A percentile compares a stretch with the other conserved stretches of the same genome.
These are phyloP conservation scores for Berberis thunbergii DNA, from an alignment of 164 flowering plant species.

Conservation along the genomic window DNA sequence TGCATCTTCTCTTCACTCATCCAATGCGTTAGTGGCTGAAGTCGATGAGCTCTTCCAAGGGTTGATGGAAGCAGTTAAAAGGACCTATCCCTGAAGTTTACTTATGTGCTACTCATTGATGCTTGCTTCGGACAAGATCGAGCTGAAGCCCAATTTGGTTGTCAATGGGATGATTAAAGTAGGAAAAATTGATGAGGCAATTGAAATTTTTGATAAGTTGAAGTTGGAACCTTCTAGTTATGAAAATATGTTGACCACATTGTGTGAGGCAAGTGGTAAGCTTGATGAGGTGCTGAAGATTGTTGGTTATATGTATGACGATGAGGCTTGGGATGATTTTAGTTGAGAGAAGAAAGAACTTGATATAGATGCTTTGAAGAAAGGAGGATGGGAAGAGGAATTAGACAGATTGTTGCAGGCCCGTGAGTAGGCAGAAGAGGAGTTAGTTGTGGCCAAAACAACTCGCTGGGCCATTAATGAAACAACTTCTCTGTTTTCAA, in stretches of 20 bases:
- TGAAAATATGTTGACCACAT: constrained; percentile 52
- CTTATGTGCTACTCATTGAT: constrained; percentile 65
- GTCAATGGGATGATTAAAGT: constrained; percentile 55
- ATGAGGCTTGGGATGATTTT: constrained; percentile 37
- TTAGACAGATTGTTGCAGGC: constrained; percentile 60
- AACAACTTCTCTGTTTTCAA: background rate
- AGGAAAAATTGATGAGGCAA: constrained; percentile 75
- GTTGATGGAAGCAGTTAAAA: constrained; percentile 31
- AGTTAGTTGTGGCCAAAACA: constrained; percentile 36
- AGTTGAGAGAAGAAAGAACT: constrained; percentile 53
- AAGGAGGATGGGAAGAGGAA: constrained; percentile 76
- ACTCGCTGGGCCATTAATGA: background rate
- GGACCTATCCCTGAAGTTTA: constrained; percentile 67
- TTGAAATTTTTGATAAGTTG: constrained; percentile 62
- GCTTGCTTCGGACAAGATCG: constrained; percentile 55
- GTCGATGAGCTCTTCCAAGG: constrained; percentile 66
- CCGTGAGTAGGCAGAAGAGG: constrained; percentile 9
- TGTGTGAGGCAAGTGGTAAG: constrained; percentile 46
- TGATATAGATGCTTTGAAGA: constrained; percentile 51
- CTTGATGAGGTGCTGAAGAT: constrained; percentile 61
- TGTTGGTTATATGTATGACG: constrained; percentile 49
- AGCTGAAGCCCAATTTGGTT: constrained; percentile 61
- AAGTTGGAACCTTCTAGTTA: constrained; percentile 56
- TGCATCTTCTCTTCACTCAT: too few relatives aligned
- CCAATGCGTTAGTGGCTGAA: constrained; percentile 48